Percentiles rank a stretch among this genome's conserved stretches.
These are phyloP conservation scores for Cryptococcus sp. DNA, from an alignment of 1,284 basidiomycete species.

Conservation along the genomic window DNA sequence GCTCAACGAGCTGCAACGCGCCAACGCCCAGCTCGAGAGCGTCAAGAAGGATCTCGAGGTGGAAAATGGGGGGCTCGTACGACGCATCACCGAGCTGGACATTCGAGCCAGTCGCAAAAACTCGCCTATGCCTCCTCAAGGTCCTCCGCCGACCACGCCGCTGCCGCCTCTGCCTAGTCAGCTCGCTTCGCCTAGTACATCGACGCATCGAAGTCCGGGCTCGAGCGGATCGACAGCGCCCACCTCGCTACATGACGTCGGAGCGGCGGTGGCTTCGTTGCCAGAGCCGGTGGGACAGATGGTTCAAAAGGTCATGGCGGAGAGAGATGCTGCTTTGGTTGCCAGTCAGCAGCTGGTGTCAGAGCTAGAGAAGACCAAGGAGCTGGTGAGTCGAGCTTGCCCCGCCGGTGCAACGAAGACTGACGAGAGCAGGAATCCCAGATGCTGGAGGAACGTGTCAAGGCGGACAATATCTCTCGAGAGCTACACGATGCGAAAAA, in stretches of 20 bases:
- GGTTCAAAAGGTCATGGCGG: conserved; percentile 13
- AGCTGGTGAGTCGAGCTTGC: conserved; percentile 12
- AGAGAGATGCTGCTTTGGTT: conserved; percentile 13
- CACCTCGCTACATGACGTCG: conserved; percentile 2
- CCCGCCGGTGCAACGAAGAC: not conserved
- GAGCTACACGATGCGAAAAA: conserved; percentile 29
- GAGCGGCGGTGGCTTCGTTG: conserved; percentile 5
- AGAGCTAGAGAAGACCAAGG: conserved; percentile 10
- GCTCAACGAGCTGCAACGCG: conserved; percentile 27
- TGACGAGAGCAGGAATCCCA: conserved; percentile 18
- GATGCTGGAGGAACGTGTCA: conserved; percentile 18
- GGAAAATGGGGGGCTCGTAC: conserved; percentile 14
- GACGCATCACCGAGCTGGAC: conserved; percentile 16
- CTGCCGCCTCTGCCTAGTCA: conserved; percentile 32
- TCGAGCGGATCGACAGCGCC: conserved; percentile 2
- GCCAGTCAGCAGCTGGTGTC: conserved; percentile 9
- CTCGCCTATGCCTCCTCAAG: conserved; percentile 29
- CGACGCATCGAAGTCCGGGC: conserved; percentile 9
- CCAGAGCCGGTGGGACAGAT: conserved; percentile 12
- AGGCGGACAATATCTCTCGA: conserved; percentile 16
- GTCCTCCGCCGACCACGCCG: conserved; percentile 39
- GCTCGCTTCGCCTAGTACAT: conserved; percentile 8
- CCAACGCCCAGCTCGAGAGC: conserved; percentile 19
- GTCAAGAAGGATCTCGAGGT: conserved; percentile 25
- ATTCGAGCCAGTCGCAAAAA: conserved; percentile 12